Conservation (phyloP, 345 rosid species). For the Rhodamnia rubescens region DNA sequence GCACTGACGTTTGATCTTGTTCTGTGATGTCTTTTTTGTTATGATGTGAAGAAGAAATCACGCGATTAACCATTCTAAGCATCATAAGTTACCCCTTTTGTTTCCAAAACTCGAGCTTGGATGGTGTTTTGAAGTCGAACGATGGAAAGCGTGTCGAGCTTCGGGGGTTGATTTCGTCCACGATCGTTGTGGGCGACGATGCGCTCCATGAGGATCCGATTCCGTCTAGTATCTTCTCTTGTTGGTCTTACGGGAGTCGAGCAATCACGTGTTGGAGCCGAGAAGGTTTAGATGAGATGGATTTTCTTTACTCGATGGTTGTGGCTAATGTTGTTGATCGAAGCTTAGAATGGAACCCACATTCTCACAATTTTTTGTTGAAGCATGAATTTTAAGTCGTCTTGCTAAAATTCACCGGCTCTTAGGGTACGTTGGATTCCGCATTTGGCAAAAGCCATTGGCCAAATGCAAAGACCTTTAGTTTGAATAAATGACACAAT, state of each 20-base stretch:
- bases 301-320: background rate
- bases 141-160: background rate
- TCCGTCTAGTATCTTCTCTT: background rate
- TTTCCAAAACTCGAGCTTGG: background rate
- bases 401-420: background rate
- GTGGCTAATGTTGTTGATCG: too few relatives aligned
- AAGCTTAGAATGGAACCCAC: background rate
- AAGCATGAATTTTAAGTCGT: background rate
- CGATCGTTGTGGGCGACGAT: too few relatives aligned
- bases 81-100: fast-evolving
- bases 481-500: background rate
- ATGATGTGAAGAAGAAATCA: background rate
- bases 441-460: too few relatives aligned
- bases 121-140: background rate
- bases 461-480: too few relatives aligned
- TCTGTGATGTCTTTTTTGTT: too few relatives aligned
- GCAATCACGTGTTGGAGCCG: fast-evolving
- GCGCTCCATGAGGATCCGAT: background rate
- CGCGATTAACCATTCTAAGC: background rate
- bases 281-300: background rate
- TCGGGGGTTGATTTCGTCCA: background rate
- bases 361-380: background rate
- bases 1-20: background rate
- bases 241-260: fast-evolving
- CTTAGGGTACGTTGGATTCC: too few relatives aligned